Conservation (phyloP, 805 yeast genomes). For the Yarrowia sp. region DNA sequence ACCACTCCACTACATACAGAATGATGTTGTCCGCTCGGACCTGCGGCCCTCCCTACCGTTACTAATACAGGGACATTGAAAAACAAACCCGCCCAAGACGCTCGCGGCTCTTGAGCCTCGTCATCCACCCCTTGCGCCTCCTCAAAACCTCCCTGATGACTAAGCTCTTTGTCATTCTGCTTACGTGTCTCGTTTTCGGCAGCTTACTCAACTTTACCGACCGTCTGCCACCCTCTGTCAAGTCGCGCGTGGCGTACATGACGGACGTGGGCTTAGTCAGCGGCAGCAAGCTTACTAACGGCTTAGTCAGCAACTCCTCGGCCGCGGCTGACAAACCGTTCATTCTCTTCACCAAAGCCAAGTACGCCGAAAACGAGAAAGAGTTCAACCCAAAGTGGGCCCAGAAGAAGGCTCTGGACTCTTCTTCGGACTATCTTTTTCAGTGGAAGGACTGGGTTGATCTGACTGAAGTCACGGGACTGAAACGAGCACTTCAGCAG, state of each 20-base stretch:
- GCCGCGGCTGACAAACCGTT: background rate
- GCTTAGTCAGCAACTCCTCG: background rate
- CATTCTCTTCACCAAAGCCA: background rate
- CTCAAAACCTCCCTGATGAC: background rate
- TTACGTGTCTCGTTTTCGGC: constrained; percentile 4
- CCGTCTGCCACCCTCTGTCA: background rate
- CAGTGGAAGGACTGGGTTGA: constrained; percentile 26
- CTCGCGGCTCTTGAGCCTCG: background rate
- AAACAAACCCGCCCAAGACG: background rate
- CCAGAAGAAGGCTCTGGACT: background rate
- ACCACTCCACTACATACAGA: background rate
- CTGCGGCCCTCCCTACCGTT: background rate
- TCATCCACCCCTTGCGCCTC: background rate
- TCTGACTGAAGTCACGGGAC: constrained; percentile 2
- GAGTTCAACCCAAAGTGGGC: constrained; percentile 16
- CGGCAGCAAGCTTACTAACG: background rate
- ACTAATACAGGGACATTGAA: constrained; percentile 10
- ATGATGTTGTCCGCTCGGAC: background rate
- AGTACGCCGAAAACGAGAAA: background rate
- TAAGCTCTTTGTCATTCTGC: background rate
- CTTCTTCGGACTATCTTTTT: background rate
- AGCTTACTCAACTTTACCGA: background rate
- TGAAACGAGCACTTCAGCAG: background rate
- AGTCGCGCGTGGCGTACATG: background rate
- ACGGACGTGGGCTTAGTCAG: background rate